A percentile compares a stretch with the other conserved stretches of the same genome.
Evolutionary conservation across 495 filamentous ascomycete genomes (phyloP).

Genomic region (Penicillium longicatenatum): DNA sequence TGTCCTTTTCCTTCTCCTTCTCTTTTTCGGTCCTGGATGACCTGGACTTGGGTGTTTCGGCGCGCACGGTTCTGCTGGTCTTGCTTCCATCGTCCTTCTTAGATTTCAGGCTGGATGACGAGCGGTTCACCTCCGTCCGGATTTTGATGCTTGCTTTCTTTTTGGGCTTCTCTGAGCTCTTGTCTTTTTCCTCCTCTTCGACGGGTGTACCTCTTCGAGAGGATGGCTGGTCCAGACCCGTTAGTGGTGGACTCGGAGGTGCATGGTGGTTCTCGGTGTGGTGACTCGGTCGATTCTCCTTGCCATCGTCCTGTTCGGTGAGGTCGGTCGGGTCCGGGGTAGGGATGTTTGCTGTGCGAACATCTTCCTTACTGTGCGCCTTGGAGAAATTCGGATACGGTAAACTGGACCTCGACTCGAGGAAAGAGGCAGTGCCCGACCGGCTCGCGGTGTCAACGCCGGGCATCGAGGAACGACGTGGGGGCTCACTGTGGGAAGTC

Average conservation of each 20-base stretch:
- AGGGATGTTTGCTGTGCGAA: constrained; percentile 65
- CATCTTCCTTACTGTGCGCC: constrained; percentile 81
- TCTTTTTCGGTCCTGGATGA: constrained; percentile 15
- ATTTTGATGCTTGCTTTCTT: constrained; percentile 43
- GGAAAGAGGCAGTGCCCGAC: constrained; percentile 45
- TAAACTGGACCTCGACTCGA: constrained; percentile 60
- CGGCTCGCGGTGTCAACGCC: constrained; percentile 43
- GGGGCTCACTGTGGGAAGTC: constrained; percentile 26
- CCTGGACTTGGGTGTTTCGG: constrained; percentile 48
- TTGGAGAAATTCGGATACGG: constrained; percentile 89
- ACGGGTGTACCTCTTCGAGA: constrained; percentile 48
- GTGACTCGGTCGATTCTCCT: constrained; percentile 29
- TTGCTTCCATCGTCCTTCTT: constrained; percentile 43
- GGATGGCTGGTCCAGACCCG: constrained; percentile 51
- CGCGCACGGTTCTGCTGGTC: constrained; percentile 39
- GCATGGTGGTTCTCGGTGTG: constrained; percentile 37
- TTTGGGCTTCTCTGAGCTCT: constrained; percentile 40
- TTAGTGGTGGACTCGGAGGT: constrained; percentile 67
- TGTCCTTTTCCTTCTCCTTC: constrained; percentile 6
- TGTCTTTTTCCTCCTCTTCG: constrained; percentile 39
- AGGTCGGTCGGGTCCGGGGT: constrained; percentile 83
- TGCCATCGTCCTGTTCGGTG: constrained; percentile 48
- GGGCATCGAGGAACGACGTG: constrained; percentile 53
- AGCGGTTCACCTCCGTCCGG: constrained; percentile 38
- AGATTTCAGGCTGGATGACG: constrained; percentile 45